A percentile compares a stretch with the other conserved stretches of the same genome.
Evolutionary conservation across 306 rosid genomes (phyloP).

Genomic region (peach (Prunus persica)): DNA sequence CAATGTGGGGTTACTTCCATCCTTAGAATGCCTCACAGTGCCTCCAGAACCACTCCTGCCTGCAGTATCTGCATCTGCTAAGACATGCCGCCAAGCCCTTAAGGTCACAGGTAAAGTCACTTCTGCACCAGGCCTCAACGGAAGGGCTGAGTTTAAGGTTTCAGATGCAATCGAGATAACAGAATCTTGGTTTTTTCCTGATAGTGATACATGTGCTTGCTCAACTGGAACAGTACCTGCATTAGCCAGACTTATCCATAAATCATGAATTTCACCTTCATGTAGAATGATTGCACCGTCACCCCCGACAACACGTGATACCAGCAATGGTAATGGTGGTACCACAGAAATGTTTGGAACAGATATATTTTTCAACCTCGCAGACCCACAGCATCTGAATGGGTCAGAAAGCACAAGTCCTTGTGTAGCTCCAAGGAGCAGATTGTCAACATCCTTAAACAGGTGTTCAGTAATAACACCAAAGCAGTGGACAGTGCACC

Average conservation of each 20-base stretch:
- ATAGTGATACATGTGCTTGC: constrained; percentile 83
- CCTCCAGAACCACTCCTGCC: constrained; percentile 61
- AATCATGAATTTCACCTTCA: constrained; percentile 94
- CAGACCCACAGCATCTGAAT: constrained; percentile 93
- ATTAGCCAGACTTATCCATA: constrained; percentile 87
- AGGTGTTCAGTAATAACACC: constrained; percentile 97
- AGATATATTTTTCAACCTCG: constrained; percentile 66
- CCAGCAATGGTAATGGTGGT: constrained; percentile 73
- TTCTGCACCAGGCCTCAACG: constrained; percentile 90
- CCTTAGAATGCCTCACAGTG: constrained; percentile 59
- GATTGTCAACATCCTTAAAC: constrained; percentile 94
- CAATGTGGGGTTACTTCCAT: constrained; percentile 74
- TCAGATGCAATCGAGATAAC: constrained; percentile 67
- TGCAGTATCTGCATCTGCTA: constrained; percentile 52
- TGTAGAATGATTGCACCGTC: constrained; percentile 88
- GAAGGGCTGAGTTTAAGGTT: constrained; percentile 77
- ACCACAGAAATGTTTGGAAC: constrained; percentile 85
- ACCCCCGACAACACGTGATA: constrained; percentile 83
- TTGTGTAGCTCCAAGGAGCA: constrained; percentile 91
- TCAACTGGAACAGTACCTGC: constrained; percentile 95
- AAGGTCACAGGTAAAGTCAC: constrained; percentile 89
- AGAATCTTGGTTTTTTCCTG: constrained; percentile 92
- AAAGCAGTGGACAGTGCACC: constrained; percentile 92
- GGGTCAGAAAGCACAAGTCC: constrained; percentile 99
- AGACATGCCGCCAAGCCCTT: constrained; percentile 82